Base-by-base conservation (phyloP, 768 basidiomycete species). In the Lactarius pseudohatsudake region DNA sequence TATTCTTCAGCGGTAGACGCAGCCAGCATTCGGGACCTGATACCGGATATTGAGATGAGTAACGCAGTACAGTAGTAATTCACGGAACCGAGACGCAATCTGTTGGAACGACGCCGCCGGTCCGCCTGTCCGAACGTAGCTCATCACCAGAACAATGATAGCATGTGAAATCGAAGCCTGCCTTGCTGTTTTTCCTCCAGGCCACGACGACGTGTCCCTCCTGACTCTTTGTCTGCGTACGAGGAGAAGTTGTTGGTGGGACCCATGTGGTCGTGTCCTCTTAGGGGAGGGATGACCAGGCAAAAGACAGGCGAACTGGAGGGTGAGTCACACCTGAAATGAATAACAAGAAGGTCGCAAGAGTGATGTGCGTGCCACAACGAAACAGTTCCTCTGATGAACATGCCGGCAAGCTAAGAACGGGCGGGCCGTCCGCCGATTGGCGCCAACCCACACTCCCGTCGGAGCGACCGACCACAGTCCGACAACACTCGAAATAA, bases 101-200 rank as follows among this genome's bases (percentile, higher is more conserved):
- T 50, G n/a, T 16, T 4, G 36, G 36, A 11, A 56, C 16, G 55
- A 32, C 32, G 32, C 15, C 7, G 50, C 34, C 60, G 47, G 60
- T 50, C 60, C 60, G 47, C 22, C 18, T 7, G 34, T 16, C 60
- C 50, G 60, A 61, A 53, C 3, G 28, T 20, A 50, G 22, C 47
- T n/a, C 18, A 53, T n/a, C 18, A 53, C 3, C 20, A 22, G 30
- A 32, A 10, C 15, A 20, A 18, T 3, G 55, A 53, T 50, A 56
- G 61, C 61, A 62, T 40, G 61, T 62, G 61, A 62, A 62, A 43
- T 43, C 20, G 20, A 20, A 11, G 32, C 28, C 47, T 26, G 11
- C 50, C 32, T 26, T 30, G 30, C 18, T 55, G 9, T 20, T 30
- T 55, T 18, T 20, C 18, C n/a, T 30, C 30, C 6, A 55, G 2